Evolutionary conservation across 306 rosid species (phyloP), one percentile per base, ranked within the genome.

Genomic region (Vicia faba): DNA sequence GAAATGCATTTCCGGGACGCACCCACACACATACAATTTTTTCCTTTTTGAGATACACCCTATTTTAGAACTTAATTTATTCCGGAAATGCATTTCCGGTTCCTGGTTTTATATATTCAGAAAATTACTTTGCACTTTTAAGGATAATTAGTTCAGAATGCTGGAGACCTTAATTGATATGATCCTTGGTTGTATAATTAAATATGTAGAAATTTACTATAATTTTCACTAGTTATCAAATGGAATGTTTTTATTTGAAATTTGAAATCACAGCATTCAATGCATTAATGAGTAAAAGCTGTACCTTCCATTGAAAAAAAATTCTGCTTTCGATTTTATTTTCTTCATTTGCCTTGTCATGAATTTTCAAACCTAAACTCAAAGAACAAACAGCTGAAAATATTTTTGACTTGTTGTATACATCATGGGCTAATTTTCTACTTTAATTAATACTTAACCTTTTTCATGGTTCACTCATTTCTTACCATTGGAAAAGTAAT

Each of bases 91-190:
- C n/a, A n/a, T n/a, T n/a, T n/a, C n/a, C n/a, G n/a, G n/a, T n/a
- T n/a, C n/a, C n/a, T n/a, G n/a, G n/a, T n/a, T n/a, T n/a, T n/a
- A n/a, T n/a, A n/a, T n/a, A n/a, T n/a, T n/a, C n/a, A n/a, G n/a
- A n/a, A n/a, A n/a, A n/a, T n/a, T n/a, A n/a, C n/a, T 61, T 63
- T 65, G 7, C 58, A 48, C 61, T 53, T 40, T 64, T 11, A 59
- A 28, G 29, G 58, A 41, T 8, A 65, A 31, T 39, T 18, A 33
- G n/a, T 31, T 58, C 44, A 55, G 11, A 55, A 12, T 12, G 4
- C 1, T 54, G 38, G 36, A 25, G 33, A 20, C 1, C 8, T 53
- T 53, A 23, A 23, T 53, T 53, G 35, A 46, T 51, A 51, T 50
- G 57, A 9, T 50, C 7, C 7, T 46, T 3, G 50, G 18, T 9